phyloP scores from a whole-genome alignment of 768 basidiomycete species.

The Termitomyces bulborhizus region DNA sequence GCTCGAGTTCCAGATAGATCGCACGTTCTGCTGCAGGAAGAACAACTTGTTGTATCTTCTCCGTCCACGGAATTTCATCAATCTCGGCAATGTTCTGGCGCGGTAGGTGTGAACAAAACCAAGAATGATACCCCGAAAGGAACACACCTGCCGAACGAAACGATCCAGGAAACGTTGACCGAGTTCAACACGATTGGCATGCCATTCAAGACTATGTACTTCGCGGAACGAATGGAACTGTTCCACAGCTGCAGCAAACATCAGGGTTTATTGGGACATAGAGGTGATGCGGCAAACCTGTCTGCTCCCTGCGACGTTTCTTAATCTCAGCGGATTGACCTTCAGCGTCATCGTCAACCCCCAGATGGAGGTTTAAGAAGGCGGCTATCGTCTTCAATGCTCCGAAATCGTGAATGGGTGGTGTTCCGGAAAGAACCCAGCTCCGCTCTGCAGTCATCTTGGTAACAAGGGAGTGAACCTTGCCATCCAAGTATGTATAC shows the following conservation, averaged over 20 bases:
- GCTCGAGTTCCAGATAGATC: constrained; percentile 92
- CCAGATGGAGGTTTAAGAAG: constrained; percentile 86
- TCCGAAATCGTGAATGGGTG: constrained; percentile 86
- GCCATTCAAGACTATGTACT: constrained; percentile 89
- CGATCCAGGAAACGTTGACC: constrained; percentile 79
- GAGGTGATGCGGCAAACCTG: constrained; percentile 40
- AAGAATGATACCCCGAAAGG: constrained; percentile 3
- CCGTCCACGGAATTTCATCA: constrained; percentile 84
- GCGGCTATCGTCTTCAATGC: constrained; percentile 88
- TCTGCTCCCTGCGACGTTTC: constrained; percentile 78
- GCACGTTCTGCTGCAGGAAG: constrained; percentile 92
- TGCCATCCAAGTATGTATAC: constrained; percentile 87
- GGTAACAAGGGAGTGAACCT: constrained; percentile 73
- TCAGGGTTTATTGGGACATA: constrained; percentile 6
- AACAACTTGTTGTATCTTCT: constrained; percentile 53
- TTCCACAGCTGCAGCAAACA: constrained; percentile 58
- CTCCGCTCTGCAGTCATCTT: constrained; percentile 70
- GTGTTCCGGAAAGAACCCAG: constrained; percentile 97
- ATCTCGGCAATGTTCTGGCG: constrained; percentile 90
- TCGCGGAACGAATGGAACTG: constrained; percentile 96
- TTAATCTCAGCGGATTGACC: constrained; percentile 70
- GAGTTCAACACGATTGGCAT: constrained; percentile 74
- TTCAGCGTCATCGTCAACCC: constrained; percentile 85
- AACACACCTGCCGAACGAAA: constrained; percentile 74
- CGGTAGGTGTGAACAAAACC: not conserved